Evolutionary conservation across 1,284 basidiomycete species (phyloP).

Genomic region (Naganishia albida): DNA sequence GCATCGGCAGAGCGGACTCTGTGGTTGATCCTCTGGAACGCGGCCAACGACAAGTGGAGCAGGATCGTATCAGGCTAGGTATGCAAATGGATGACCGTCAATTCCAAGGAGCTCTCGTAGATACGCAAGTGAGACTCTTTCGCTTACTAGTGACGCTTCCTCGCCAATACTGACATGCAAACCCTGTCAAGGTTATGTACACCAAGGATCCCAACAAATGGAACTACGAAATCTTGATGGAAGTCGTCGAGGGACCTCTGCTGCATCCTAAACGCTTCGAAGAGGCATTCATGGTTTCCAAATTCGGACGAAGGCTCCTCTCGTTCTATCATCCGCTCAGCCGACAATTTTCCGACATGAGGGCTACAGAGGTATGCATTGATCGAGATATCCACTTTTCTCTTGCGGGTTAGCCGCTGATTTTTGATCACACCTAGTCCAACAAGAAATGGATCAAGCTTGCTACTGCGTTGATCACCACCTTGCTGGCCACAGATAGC

Average conservation of each 20-base stretch:
- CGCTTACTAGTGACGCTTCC: neutral
- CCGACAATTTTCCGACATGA: constrained; percentile 80
- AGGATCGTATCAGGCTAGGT: constrained; percentile 80
- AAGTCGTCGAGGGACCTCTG: constrained; percentile 88
- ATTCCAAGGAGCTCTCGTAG: constrained; percentile 77
- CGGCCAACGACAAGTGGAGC: constrained; percentile 87
- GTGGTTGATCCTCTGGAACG: constrained; percentile 81
- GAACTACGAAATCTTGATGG: constrained; percentile 85
- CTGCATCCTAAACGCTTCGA: constrained; percentile 91
- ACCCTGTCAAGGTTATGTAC: constrained; percentile 41
- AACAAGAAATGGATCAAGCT: constrained; percentile 81
- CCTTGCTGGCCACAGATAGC: constrained; percentile 78
- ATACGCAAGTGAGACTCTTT: constrained; percentile 69
- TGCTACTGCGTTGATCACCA: constrained; percentile 77
- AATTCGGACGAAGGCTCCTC: constrained; percentile 83
- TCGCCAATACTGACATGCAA: neutral
- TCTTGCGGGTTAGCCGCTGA: neutral
- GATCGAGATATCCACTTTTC: neutral
- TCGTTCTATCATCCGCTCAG: constrained; percentile 90
- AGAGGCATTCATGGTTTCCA: constrained; percentile 86
- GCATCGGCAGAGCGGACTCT: constrained; percentile 56
- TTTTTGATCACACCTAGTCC: constrained; percentile 56
- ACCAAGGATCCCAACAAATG: constrained; percentile 78
- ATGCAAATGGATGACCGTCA: constrained; percentile 91
- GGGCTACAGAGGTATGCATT: constrained; percentile 64